A percentile compares a stretch with the other conserved stretches of the same genome.
Evolutionary conservation across 805 yeast species (phyloP).

Genomic region (Yarrowia porcina): DNA sequence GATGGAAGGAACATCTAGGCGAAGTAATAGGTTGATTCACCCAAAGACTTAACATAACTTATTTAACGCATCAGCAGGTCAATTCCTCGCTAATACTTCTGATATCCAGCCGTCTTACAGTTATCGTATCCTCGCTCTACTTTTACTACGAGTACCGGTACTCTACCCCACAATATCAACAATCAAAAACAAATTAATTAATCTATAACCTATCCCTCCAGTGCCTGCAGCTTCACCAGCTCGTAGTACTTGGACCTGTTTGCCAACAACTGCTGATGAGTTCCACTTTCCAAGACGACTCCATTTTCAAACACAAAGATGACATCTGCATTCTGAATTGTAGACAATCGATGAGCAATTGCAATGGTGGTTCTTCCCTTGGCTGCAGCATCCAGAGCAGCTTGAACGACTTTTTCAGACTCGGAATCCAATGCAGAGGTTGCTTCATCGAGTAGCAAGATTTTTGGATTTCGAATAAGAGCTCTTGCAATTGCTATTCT

Average conservation of each 20-base stretch:
- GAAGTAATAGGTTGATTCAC: too few relatives aligned
- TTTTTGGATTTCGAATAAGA: slow-evolving; percentile 59
- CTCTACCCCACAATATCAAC: neutral
- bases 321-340: slow-evolving; percentile 59
- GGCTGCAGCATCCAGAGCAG: slow-evolving; percentile 65
- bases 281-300: slow-evolving; percentile 56
- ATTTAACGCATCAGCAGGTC: too few relatives aligned
- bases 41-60: too few relatives aligned
- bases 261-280: slow-evolving; percentile 47
- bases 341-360: slow-evolving; percentile 78
- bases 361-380: slow-evolving; percentile 73
- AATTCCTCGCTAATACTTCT: too few relatives aligned
- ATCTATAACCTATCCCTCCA: slow-evolving; percentile 31
- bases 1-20: too few relatives aligned
- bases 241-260: slow-evolving; percentile 41
- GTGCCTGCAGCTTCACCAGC: slow-evolving; percentile 41
- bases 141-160: too few relatives aligned
- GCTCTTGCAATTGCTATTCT: slow-evolving; percentile 74
- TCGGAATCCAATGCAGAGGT: slow-evolving; percentile 63
- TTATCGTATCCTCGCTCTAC: too few relatives aligned
- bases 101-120: too few relatives aligned
- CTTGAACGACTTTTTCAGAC: slow-evolving; percentile 74
- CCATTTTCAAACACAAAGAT: slow-evolving; percentile 64
- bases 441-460: slow-evolving; percentile 66
- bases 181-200: neutral